phyloP scores from a whole-genome alignment of 176 grass and related monocot species.

The Phoenix roebelenii region DNA sequence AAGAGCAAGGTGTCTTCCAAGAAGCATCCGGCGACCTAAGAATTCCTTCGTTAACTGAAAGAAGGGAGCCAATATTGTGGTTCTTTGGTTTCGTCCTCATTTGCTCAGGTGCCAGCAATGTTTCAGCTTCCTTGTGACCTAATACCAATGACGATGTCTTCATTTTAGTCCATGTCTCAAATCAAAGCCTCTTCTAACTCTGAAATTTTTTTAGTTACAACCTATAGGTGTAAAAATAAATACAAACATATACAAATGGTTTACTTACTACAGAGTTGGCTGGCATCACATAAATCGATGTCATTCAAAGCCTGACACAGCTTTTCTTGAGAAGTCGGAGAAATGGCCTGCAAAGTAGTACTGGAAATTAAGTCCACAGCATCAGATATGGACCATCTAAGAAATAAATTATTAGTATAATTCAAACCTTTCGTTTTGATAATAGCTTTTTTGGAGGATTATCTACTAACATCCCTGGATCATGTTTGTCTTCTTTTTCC shows the following conservation, averaged over 20 bases:
- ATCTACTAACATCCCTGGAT: constrained; percentile 26
- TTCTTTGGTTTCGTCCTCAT: constrained; percentile 23
- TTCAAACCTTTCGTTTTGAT: constrained; percentile 41
- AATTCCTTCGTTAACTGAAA: constrained; percentile 35
- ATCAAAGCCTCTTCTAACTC: constrained; percentile 2
- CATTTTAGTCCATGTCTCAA: constrained; percentile 17
- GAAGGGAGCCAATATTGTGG: not conserved
- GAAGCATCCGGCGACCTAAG: constrained; percentile 33
- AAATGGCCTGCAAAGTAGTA: constrained; percentile 34
- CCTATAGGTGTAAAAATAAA: constrained; percentile 4
- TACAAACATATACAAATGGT: constrained; percentile 7
- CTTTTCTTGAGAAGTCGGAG: constrained; percentile 38
- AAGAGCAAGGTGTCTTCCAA: constrained; percentile 32
- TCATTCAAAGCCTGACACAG: constrained; percentile 41
- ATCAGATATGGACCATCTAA: constrained; percentile 5
- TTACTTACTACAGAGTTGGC: constrained; percentile 34
- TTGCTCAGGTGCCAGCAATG: constrained; percentile 16
- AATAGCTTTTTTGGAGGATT: constrained; percentile 31
- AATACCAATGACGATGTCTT: constrained; percentile 7
- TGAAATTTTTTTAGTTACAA: constrained; percentile 17
- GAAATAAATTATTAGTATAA: constrained; percentile 4
- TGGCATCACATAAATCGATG: constrained; percentile 40
- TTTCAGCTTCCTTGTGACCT: constrained; percentile 24
- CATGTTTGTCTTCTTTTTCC: not conserved
- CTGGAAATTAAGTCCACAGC: too few relatives aligned